Evolutionary conservation across 1,284 basidiomycete species (phyloP).

Genomic region (Boletellus deceptivus): DNA sequence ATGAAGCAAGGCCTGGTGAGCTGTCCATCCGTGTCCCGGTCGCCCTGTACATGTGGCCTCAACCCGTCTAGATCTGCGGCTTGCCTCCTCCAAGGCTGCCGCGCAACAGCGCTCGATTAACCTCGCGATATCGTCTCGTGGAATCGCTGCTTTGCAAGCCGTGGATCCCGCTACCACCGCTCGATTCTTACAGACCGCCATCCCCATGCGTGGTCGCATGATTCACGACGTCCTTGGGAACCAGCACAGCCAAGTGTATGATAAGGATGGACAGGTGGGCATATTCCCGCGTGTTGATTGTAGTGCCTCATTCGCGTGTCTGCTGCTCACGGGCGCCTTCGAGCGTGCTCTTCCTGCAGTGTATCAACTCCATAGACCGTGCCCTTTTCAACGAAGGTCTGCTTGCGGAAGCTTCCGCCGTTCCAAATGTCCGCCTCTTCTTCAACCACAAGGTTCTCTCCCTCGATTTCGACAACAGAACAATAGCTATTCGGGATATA

Average conservation of each 20-base stretch:
- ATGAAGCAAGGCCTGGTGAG: slow-evolving; percentile 84
- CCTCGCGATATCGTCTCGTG: slow-evolving; percentile 91
- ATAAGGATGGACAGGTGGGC: slow-evolving; percentile 80
- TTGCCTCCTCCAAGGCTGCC: slow-evolving; percentile 61
- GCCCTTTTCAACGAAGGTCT: slow-evolving; percentile 84
- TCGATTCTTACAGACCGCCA: slow-evolving; percentile 75
- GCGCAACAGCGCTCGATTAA: slow-evolving; percentile 88
- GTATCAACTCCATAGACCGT: slow-evolving; percentile 92
- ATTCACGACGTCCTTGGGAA: slow-evolving; percentile 79
- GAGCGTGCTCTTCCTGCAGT: slow-evolving; percentile 46
- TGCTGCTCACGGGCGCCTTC: slow-evolving; percentile 24
- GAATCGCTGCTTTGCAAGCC: slow-evolving; percentile 81
- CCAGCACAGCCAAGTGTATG: slow-evolving; percentile 82
- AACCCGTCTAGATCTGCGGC: slow-evolving; percentile 59
- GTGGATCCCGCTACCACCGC: slow-evolving; percentile 76
- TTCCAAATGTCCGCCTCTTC: slow-evolving; percentile 65
- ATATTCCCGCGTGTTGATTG: slow-evolving; percentile 24
- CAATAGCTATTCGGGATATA: slow-evolving; percentile 49
- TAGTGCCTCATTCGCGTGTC: slow-evolving; percentile 22
- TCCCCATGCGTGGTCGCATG: slow-evolving; percentile 96
- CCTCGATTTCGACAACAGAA: slow-evolving; percentile 71
- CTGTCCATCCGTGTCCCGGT: too few species aligned
- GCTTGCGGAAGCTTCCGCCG: slow-evolving; percentile 65
- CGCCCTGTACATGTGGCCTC: slow-evolving; percentile 12
- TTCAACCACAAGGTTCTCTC: slow-evolving; percentile 81